A percentile compares a stretch with the other conserved stretches of the same genome.
Conservation (phyloP, 2,329 filamentous ascomycete genomes). For the Penicillium sp. region DNA sequence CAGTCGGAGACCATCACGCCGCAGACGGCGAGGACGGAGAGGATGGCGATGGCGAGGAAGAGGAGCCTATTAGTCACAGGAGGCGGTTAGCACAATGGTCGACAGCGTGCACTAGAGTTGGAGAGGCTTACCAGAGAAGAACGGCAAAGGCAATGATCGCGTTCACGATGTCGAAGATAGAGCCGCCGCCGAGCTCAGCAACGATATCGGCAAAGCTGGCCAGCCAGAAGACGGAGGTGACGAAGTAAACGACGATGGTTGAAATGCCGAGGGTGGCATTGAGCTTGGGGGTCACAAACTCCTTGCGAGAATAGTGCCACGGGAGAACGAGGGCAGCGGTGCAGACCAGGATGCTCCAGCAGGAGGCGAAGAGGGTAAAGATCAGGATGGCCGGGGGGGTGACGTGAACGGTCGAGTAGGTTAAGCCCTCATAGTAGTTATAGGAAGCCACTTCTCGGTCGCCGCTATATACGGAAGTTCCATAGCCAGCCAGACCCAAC, state of each 20-base stretch:
- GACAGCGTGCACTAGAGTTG: background rate
- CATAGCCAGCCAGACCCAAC: constrained; percentile 29
- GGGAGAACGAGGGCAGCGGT: constrained; percentile 23
- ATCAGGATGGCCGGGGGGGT: constrained; percentile 22
- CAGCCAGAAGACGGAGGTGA: constrained; percentile 37
- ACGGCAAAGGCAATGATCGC: constrained; percentile 34
- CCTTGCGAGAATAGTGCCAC: constrained; percentile 21
- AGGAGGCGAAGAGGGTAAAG: constrained; percentile 28
- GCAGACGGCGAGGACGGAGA: constrained; percentile 30
- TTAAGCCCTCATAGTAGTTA: constrained; percentile 7
- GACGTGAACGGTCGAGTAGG: constrained; percentile 13
- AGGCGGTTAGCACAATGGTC: background rate
- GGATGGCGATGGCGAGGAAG: constrained; percentile 30
- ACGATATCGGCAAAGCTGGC: constrained; percentile 33
- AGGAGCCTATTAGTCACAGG: constrained; percentile 23
- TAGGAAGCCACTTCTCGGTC: constrained; percentile 1
- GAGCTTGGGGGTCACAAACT: constrained; percentile 15
- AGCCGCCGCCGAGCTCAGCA: constrained; percentile 9
- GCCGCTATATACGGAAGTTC: constrained; percentile 10
- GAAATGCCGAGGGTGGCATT: constrained; percentile 24
- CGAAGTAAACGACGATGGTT: constrained; percentile 25
- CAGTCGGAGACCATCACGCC: constrained; percentile 30
- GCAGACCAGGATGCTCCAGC: constrained; percentile 30
- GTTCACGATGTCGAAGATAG: constrained; percentile 16
- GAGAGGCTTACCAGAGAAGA: constrained; percentile 28